Percentiles rank a stretch among this genome's conserved stretches.
Evolutionary conservation across 108 stramenopile genomes (phyloP).

Genomic region (Mediolabrus comicus): DNA sequence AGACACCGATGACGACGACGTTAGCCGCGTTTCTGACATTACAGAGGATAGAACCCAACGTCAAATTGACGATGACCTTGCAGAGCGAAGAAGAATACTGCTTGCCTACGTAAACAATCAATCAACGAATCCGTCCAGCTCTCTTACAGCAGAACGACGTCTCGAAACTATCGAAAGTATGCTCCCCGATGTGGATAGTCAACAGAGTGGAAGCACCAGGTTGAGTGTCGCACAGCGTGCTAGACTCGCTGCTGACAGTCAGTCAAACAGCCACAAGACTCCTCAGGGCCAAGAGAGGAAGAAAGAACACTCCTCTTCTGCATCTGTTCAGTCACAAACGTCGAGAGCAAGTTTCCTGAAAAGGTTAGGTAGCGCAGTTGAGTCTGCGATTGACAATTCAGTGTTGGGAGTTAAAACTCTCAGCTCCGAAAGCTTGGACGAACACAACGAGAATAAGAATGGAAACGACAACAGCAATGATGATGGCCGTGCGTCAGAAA

Average conservation of each 20-base stretch:
- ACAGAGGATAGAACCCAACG: slow-evolving; percentile 85
- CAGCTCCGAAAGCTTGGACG: not conserved
- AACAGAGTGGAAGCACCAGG: slow-evolving; percentile 20
- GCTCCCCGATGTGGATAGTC: slow-evolving; percentile 18
- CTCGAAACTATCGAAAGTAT: slow-evolving; percentile 47
- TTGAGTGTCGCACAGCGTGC: slow-evolving; percentile 74
- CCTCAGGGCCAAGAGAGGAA: slow-evolving; percentile 5
- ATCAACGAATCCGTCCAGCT: slow-evolving; percentile 21
- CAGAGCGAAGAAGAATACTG: slow-evolving; percentile 51
- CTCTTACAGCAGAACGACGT: slow-evolving; percentile 29
- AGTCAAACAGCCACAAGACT: slow-evolving; percentile 47
- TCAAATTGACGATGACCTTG: slow-evolving; percentile 58
- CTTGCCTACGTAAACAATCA: slow-evolving; percentile 38
- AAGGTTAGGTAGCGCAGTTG: slow-evolving; percentile 38
- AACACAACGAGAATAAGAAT: slow-evolving; percentile 33
- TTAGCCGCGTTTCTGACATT: slow-evolving; percentile 76
- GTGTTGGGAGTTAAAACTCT: slow-evolving; percentile 34
- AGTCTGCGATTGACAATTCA: slow-evolving; percentile 46
- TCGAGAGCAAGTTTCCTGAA: slow-evolving; percentile 27
- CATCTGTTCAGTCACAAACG: not conserved
- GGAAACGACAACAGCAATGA: slow-evolving; percentile 14
- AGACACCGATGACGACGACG: slow-evolving; percentile 56
- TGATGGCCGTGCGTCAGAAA: slow-evolving; percentile 47
- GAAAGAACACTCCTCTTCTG: not conserved
- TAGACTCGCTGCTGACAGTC: slow-evolving; percentile 64